Evolutionary conservation across 352 stramenopile species (phyloP).

Genomic region (Pythium coloratum): DNA sequence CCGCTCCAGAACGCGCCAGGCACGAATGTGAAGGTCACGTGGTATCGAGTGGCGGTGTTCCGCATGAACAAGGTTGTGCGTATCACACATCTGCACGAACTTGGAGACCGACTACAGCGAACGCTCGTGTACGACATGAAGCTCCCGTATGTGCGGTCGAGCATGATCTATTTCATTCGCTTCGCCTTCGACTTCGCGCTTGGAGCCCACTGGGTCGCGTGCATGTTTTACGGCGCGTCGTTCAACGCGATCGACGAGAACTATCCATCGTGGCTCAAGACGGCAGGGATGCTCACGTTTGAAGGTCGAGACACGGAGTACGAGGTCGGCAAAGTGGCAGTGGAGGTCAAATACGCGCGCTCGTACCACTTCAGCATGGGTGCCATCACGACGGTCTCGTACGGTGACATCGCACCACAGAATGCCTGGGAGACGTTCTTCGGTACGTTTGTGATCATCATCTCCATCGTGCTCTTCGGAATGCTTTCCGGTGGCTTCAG

Average conservation of each 20-base stretch:
- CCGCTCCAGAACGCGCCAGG: constrained; percentile 13
- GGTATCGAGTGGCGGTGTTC: constrained; percentile 51
- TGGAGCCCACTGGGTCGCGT: constrained; percentile 32
- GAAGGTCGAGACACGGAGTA: constrained; percentile 26
- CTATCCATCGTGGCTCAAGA: constrained; percentile 27
- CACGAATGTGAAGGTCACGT: constrained; percentile 28
- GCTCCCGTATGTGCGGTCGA: constrained; percentile 16
- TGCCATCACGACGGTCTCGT: constrained; percentile 75
- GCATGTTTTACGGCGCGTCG: constrained; percentile 26
- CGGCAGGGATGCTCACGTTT: constrained; percentile 52
- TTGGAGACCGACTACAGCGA: constrained; percentile 49
- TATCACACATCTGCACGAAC: constrained; percentile 45
- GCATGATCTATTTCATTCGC: constrained; percentile 39
- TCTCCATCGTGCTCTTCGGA: constrained; percentile 67
- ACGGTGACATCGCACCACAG: constrained; percentile 65
- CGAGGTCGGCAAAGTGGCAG: constrained; percentile 38
- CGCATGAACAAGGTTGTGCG: constrained; percentile 60
- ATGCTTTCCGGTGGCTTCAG: constrained; percentile 73
- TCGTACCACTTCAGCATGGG: constrained; percentile 72
- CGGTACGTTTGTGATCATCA: constrained; percentile 58
- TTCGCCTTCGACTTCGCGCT: constrained; percentile 39
- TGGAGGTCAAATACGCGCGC: constrained; percentile 44
- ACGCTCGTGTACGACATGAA: constrained; percentile 59
- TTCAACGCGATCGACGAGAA: constrained; percentile 12
- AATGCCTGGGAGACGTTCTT: constrained; percentile 60